These are phyloP conservation scores for Achlya hypogyna DNA, from an alignment of 352 stramenopile genomes.

Conservation along the genomic window DNA sequence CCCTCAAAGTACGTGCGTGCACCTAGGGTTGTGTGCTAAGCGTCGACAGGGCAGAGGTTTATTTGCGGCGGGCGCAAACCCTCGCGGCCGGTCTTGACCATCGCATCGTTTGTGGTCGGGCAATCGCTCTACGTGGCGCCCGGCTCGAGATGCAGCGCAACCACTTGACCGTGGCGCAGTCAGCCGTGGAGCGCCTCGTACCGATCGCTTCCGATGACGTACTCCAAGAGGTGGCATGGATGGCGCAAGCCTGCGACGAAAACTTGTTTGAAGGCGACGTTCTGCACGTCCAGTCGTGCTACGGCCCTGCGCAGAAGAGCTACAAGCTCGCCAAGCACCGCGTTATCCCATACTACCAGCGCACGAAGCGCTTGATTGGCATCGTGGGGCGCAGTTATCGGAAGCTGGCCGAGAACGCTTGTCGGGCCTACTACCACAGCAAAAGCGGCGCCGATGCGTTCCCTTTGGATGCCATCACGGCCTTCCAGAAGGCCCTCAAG, in stretches of 20 bases:
- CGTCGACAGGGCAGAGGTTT: background rate
- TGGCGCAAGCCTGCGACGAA: conserved; percentile 4
- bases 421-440: background rate
- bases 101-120: background rate
- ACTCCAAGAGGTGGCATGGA: background rate
- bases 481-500: conserved; percentile 10
- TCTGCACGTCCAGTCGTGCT: background rate
- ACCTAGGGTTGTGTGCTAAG: background rate
- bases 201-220: background rate
- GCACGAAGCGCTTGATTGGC: background rate
- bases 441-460: background rate
- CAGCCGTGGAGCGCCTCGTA: background rate
- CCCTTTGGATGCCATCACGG: background rate
- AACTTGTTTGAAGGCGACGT: background rate
- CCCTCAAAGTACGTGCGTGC: background rate
- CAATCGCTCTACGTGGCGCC: background rate
- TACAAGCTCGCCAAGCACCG: conserved; percentile 5
- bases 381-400: conserved; percentile 2
- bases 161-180: background rate
- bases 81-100: background rate
- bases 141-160: background rate
- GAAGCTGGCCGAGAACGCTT: conserved; percentile 1
- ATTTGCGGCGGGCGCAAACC: background rate
- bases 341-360: conserved; percentile 4
- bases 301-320: background rate